Evolutionary conservation across 2,329 filamentous ascomycete species (phyloP), one percentile per base, ranked within the genome.

Genomic region (Cordyceps javanica): DNA sequence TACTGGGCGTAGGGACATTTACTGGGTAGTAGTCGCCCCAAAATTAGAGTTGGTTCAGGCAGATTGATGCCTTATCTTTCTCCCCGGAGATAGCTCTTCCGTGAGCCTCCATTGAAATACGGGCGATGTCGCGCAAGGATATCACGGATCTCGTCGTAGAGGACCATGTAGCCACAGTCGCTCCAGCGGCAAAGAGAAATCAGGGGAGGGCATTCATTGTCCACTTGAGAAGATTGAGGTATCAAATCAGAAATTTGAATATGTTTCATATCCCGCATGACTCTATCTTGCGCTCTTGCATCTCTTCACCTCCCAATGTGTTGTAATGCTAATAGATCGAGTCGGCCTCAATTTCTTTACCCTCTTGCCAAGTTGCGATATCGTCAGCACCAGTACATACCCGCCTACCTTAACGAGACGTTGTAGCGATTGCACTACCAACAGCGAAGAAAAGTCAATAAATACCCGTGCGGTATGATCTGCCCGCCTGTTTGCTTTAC

Each of bases 1-100:
- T 60, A 41, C 55, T 54, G 5, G 59, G 55, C 13, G 59, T 60
- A 11, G 55, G 55, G 26, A 53, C n/a, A n/a, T n/a, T 41, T n/a
- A n/a, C n/a, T n/a, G n/a, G n/a, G n/a, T n/a, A n/a, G 36, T 60
- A 60, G 21, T 44, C 21, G 10, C 48, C 34, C 52, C 45, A 32
- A 57, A 16, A 59, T 57, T 25, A 57, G 16, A 14, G 34, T 50
- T 11, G 58, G 58, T 10, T 57, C 58, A 23, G 53, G 58, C 46
- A 59, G 57, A 23, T 59, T 52, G 19, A 32, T n/a, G 5, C 53
- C n/a, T n/a, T 26, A 9, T 25, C 26, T 30, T 36, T 44, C 8
- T 59, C 52, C 4, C 46, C 58, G 30, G 53, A 59, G 11, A 57
- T 52, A n/a, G 4, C 7, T 48, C 53, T 49, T 11, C 30, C 11